Conservation (phyloP, 2,329 filamentous ascomycete species). For the Rhynchosporium agropyri region DNA sequence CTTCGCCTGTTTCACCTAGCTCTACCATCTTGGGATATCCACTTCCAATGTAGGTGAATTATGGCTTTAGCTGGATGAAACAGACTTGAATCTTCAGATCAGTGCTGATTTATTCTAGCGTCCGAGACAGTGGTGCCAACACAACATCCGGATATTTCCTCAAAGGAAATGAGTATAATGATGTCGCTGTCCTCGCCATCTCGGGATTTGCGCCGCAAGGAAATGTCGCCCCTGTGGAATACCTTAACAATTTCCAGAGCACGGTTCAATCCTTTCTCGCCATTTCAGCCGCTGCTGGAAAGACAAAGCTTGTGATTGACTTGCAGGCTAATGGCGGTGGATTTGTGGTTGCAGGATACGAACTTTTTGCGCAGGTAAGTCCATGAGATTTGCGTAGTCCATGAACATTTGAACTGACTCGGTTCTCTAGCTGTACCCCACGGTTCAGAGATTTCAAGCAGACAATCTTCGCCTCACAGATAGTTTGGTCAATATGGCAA, state of each 20-base stretch:
- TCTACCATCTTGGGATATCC: conserved; percentile 18
- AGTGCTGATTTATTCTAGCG: neutral
- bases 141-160: conserved; percentile 20
- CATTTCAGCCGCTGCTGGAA: conserved; percentile 3
- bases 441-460: conserved; percentile 7
- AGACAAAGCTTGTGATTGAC: conserved; percentile 20
- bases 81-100: neutral
- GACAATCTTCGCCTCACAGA: conserved; percentile 8
- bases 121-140: conserved; percentile 11
- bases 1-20: neutral
- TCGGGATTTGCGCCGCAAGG: conserved; percentile 7
- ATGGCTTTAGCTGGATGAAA: neutral
- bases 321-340: conserved; percentile 23
- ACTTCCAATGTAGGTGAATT: conserved; percentile 12
- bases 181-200: conserved; percentile 20
- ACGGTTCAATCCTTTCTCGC: conserved; percentile 14
- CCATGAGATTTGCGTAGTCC: too few species aligned
- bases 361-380: conserved; percentile 16
- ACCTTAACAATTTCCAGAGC: conserved; percentile 16
- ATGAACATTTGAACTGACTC: neutral
- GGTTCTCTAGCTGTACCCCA: conserved; percentile 3
- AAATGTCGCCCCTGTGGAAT: neutral
- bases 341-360: conserved; percentile 15
- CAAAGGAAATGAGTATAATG: conserved; percentile 4
- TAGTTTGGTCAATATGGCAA: conserved; percentile 10